Evolutionary conservation across 768 basidiomycete genomes (phyloP).

Genomic region (Russula sp.): DNA sequence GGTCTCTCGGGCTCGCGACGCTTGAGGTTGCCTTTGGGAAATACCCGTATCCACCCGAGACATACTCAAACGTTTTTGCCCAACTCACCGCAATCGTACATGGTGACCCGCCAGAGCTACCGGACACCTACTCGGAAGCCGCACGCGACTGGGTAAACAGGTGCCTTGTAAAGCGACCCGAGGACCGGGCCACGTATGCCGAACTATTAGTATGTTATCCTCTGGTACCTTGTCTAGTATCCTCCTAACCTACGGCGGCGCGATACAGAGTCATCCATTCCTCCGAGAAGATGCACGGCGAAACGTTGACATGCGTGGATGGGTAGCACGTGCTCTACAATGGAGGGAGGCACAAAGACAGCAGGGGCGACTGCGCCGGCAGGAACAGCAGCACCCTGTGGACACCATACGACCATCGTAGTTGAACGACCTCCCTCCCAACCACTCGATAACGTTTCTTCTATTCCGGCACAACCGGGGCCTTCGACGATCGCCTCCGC

Average conservation of each 20-base stretch:
- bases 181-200: constrained; percentile 72
- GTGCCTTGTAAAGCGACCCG: constrained; percentile 80
- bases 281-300: constrained; percentile 51
- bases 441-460: background rate
- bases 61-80: constrained; percentile 94
- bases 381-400: constrained; percentile 12
- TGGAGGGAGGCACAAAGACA: constrained; percentile 26
- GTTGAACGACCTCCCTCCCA: background rate
- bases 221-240: background rate
- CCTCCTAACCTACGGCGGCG: background rate
- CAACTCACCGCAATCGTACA: constrained; percentile 96
- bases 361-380: constrained; percentile 4
- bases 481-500: background rate
- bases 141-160: constrained; percentile 78
- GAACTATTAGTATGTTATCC: constrained; percentile 54
- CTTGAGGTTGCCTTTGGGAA: constrained; percentile 87
- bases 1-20: constrained; percentile 92
- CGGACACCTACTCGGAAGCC: constrained; percentile 56
- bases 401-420: constrained; percentile 16
- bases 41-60: constrained; percentile 97
- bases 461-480: background rate
- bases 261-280: constrained; percentile 67
- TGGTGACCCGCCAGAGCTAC: constrained; percentile 85
- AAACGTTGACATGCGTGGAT: constrained; percentile 77
- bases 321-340: constrained; percentile 56